Evolutionary conservation across 257 asterid genomes (phyloP).

Genomic region (Nicotiana benthamiana): DNA sequence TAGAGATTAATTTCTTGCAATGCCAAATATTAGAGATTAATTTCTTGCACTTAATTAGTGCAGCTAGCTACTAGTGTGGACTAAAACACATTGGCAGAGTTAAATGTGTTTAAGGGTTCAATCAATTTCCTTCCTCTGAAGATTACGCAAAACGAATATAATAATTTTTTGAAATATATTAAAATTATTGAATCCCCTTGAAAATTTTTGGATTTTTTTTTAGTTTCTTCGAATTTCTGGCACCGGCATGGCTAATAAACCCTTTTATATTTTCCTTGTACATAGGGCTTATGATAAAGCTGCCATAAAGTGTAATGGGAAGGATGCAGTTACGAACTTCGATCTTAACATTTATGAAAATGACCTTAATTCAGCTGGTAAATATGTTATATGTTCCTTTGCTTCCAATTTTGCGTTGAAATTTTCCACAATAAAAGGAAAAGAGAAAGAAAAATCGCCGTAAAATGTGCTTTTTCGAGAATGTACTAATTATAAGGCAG

Average conservation of each 20-base stretch:
- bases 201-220: no score
- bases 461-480: constrained; percentile 21
- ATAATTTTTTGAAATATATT: no score
- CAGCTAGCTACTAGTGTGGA: no score
- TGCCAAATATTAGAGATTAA: neutral
- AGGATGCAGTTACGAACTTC: constrained; percentile 80
- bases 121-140: no score
- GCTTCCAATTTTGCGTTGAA: neutral
- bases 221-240: neutral
- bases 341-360: constrained; percentile 67
- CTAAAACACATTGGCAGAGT: no score
- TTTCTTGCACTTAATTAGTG: neutral
- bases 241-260: neutral
- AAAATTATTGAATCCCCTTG: no score
- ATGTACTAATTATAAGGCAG: constrained; percentile 20
- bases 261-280: neutral
- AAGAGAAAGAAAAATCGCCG: neutral
- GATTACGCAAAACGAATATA: no score
- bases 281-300: constrained; percentile 92
- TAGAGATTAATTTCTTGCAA: neutral
- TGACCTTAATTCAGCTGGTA: constrained; percentile 50
- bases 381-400: neutral
- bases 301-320: constrained; percentile 73
- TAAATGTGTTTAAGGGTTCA: no score
- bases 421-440: neutral